Percentiles rank a stretch among this genome's conserved stretches.
These are phyloP conservation scores for Phoma herbarum DNA, from an alignment of 2,329 filamentous ascomycete species.

Conservation along the genomic window DNA sequence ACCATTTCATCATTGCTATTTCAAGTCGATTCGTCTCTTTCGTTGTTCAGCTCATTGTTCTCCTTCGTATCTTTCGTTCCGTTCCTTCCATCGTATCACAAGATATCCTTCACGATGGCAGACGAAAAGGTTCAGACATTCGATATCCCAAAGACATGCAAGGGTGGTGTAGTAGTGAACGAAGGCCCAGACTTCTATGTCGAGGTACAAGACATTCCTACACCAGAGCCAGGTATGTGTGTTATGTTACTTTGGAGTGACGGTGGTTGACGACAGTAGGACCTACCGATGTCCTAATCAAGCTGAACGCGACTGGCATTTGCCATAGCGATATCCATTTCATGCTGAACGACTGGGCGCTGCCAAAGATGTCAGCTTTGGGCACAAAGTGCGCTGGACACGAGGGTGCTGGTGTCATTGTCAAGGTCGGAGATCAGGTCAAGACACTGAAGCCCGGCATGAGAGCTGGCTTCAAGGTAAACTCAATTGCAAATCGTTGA, in stretches of 20 bases:
- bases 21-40: constrained; percentile 1
- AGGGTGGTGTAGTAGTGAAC: constrained; percentile 62
- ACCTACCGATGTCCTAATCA: constrained; percentile 64
- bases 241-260: neutral
- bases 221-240: constrained; percentile 57
- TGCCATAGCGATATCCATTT: constrained; percentile 67
- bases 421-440: constrained; percentile 63
- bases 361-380: constrained; percentile 50
- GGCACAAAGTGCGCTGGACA: constrained; percentile 61
- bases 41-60: neutral
- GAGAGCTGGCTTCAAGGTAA: constrained; percentile 50
- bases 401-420: constrained; percentile 67
- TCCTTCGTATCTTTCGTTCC: neutral
- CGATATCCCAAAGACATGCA: constrained; percentile 60
- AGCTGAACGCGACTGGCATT: constrained; percentile 66
- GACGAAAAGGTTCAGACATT: constrained; percentile 40
- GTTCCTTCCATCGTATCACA: neutral
- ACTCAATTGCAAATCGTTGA: neutral
- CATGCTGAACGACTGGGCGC: constrained; percentile 63
- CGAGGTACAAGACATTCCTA: constrained; percentile 57
- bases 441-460: constrained; percentile 57
- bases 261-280: constrained; percentile 44
- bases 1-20: constrained; percentile 10
- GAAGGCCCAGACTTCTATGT: constrained; percentile 60
- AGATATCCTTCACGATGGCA: constrained; percentile 30